These are phyloP conservation scores for Pestalotiopsis sp. DNA, from an alignment of 2,329 filamentous ascomycete species.

Conservation along the genomic window DNA sequence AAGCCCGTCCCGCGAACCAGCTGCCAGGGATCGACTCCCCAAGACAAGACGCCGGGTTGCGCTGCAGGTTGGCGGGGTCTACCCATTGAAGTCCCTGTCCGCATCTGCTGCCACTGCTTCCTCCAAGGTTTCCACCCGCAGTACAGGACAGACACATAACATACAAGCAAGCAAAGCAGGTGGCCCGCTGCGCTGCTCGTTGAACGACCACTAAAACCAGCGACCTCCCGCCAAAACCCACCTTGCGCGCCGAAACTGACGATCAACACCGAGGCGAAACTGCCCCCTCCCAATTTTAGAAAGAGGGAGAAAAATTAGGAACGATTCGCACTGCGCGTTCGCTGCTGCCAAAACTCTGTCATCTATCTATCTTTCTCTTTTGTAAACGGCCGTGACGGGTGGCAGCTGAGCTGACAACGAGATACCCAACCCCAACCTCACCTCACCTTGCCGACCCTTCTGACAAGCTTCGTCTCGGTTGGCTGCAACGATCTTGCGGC, in stretches of 20 bases:
- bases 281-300: constrained; percentile 12
- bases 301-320: not conserved
- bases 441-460: not conserved
- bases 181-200: not conserved
- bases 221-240: constrained; percentile 1
- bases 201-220: not conserved
- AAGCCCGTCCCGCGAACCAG: not conserved
- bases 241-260: constrained; percentile 37
- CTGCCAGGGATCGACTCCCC: not conserved
- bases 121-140: constrained; percentile 19
- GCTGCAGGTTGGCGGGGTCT: not conserved
- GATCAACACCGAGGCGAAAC: constrained; percentile 42
- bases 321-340: not conserved
- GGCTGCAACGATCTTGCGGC: not conserved
- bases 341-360: not conserved
- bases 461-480: not conserved
- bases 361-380: not conserved
- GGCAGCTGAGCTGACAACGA: not conserved
- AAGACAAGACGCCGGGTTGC: not conserved
- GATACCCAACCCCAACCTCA: not conserved
- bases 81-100: not conserved
- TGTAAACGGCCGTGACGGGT: not conserved
- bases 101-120: not conserved
- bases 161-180: not conserved
- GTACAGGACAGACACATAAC: constrained; percentile 8